Percentiles rank a stretch among this genome's conserved stretches.
These are phyloP conservation scores for Talaromyces liani DNA, from an alignment of 495 filamentous ascomycete species.

Conservation along the genomic window DNA sequence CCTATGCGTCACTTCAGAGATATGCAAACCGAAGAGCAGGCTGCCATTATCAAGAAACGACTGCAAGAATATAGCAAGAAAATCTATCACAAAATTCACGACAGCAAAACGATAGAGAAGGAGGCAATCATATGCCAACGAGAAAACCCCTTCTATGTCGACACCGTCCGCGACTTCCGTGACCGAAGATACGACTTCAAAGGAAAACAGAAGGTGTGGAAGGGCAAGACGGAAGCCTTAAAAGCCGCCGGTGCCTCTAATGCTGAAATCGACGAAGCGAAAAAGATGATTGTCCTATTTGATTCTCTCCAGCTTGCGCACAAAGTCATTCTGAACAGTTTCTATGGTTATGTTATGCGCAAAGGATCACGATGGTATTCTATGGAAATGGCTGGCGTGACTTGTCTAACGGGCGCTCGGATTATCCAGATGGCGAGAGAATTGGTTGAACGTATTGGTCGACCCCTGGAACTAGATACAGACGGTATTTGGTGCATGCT, in stretches of 20 bases:
- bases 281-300: slow-evolving; percentile 97
- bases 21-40: slow-evolving; percentile 75
- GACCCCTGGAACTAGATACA: slow-evolving; percentile 95
- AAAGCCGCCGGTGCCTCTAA: slow-evolving; percentile 71
- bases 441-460: slow-evolving; percentile 87
- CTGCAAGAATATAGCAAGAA: slow-evolving; percentile 93
- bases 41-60: slow-evolving; percentile 72
- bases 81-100: slow-evolving; percentile 99
- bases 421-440: slow-evolving; percentile 98
- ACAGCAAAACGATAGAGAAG: slow-evolving; percentile 83
- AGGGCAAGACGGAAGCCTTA: slow-evolving; percentile 82
- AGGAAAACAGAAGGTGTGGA: slow-evolving; percentile 97
- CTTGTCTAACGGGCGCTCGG: slow-evolving; percentile 89
- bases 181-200: slow-evolving; percentile 98
- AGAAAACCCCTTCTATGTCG: slow-evolving; percentile 97
- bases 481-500: slow-evolving; percentile 99
- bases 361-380: slow-evolving; percentile 99
- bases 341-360: slow-evolving; percentile 99
- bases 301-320: slow-evolving; percentile 95
- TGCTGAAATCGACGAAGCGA: slow-evolving; percentile 81
- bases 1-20: slow-evolving; percentile 74
- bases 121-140: slow-evolving; percentile 98
- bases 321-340: slow-evolving; percentile 98
- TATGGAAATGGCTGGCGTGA: slow-evolving; percentile 99
- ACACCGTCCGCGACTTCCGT: slow-evolving; percentile 91